Percentiles rank a stretch among this genome's conserved stretches.
Conservation (phyloP, 225 moss, liverwort and hornwort species). For the Physcomitrellopsis africana region DNA sequence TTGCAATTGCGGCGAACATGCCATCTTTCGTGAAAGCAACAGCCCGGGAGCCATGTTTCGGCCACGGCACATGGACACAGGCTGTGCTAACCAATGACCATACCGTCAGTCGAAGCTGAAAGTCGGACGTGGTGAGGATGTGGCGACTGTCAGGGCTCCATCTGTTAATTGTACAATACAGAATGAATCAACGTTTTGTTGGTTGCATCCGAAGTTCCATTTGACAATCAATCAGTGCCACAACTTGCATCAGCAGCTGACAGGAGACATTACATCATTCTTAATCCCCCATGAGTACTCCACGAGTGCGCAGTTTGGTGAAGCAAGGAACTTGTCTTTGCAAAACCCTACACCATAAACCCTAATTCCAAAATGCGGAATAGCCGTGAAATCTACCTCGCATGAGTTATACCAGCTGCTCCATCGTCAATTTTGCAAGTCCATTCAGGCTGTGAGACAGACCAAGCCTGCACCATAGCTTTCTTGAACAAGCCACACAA, state of each 20-base stretch:
- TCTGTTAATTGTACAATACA: constrained; percentile 22
- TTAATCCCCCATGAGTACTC: background rate
- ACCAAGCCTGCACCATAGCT: constrained; percentile 80
- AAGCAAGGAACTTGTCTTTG: background rate
- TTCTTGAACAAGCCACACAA: constrained; percentile 73
- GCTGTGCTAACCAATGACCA: constrained; percentile 90
- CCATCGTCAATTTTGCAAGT: constrained; percentile 90
- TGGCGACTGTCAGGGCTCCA: constrained; percentile 90
- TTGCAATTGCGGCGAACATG: constrained; percentile 79
- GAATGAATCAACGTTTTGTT: background rate
- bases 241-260: background rate
- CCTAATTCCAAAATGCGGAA: background rate
- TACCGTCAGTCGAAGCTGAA: constrained; percentile 76
- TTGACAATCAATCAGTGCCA: background rate
- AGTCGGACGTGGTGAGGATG: constrained; percentile 81
- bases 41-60: constrained; percentile 70
- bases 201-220: background rate
- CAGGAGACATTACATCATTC: background rate
- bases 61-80: constrained; percentile 83
- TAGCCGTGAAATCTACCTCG: constrained; percentile 37
- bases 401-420: constrained; percentile 69
- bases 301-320: background rate
- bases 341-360: background rate
- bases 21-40: constrained; percentile 76
- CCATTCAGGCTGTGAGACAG: constrained; percentile 79